Conservation (phyloP, 176 grass and related monocot species). For the Areca catechu region DNA sequence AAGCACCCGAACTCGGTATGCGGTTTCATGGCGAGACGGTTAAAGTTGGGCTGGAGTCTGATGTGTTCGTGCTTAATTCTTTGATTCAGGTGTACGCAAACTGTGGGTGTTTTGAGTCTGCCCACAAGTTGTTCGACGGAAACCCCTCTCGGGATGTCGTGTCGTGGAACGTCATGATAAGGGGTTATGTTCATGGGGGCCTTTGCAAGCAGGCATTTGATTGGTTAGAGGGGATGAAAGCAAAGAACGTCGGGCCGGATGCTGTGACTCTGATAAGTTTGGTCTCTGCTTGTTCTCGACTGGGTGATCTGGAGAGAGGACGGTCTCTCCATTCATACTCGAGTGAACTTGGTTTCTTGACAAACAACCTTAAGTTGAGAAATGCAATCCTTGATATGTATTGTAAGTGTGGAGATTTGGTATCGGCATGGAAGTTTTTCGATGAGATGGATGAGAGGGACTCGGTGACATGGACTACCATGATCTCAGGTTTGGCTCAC, state of each 20-base stretch:
- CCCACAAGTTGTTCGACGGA: constrained; percentile 13
- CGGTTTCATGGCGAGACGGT: constrained; percentile 6
- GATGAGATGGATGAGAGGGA: not conserved
- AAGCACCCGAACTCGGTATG: not conserved
- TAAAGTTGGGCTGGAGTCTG: constrained; percentile 1
- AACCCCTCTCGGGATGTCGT: constrained; percentile 9
- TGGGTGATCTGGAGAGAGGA: constrained; percentile 3
- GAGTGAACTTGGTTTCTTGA: constrained; percentile 2
- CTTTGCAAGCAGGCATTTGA: not conserved
- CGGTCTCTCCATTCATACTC: constrained; percentile 4
- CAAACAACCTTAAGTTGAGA: constrained; percentile 4
- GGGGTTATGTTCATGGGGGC: not conserved
- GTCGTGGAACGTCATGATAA: constrained; percentile 12
- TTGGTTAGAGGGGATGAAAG: constrained; percentile 9
- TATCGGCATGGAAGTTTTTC: not conserved
- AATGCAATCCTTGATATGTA: constrained; percentile 14
- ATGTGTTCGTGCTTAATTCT: constrained; percentile 7
- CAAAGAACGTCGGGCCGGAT: constrained; percentile 2
- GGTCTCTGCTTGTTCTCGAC: constrained; percentile 8
- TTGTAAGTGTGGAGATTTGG: constrained; percentile 14
- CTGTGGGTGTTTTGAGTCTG: not conserved
- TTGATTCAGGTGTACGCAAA: constrained; percentile 1
- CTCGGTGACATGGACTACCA: constrained; percentile 10
- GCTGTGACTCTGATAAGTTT: constrained; percentile 11
- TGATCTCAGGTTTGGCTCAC: constrained; percentile 9